Base-by-base conservation (phyloP, 1,139 yeast species). In the Pichia sp. region DNA sequence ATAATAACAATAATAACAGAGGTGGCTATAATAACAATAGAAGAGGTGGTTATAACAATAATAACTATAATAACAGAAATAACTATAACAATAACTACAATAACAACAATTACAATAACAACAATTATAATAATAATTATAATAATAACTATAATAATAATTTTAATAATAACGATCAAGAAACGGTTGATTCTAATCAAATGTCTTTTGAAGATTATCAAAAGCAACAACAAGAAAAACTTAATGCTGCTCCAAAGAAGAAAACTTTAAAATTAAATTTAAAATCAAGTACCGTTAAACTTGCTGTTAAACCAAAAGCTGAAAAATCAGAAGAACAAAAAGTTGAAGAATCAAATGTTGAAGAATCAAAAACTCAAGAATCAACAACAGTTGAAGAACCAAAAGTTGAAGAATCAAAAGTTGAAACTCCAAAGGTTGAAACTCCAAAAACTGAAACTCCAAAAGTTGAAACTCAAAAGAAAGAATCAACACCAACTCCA, bases 201-300 rank as follows among this genome's bases (percentile, higher is more conserved):
- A 81, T 87, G 89, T 80, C 95, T 34, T 73, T 89, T 58, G 95
- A 89, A 47, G 96, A 89, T 60, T 87, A 81, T 68, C 86, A 87
- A 66, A 83, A 82, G 62, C 82, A 82, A 64, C 78, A 82, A 61
- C 68, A 71, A 50, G 70, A 67, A 38, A 55, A 45, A 30, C 67
- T 48, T 68, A 57, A 66, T 50, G 45, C 58, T 31, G 81, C 82
- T 60, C 85, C 87, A 49, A 53, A 53, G 48, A 74, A 73, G 65
- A 70, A 65, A 48, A 78, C 81, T 37, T 73, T 84, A 62, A 82
- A 82, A 62, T 70, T 83, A 61, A 81, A 80, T 11, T 68, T 82
- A 32, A 74, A 82, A 35, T 75, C 85, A 12, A 80, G 81, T 51
- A 78, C 57, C 16, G 53, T 84, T 55, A 83, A 82, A 65, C 71